Base-by-base conservation (phyloP, 352 stramenopile genomes). In the Peronospora belbahrii region DNA sequence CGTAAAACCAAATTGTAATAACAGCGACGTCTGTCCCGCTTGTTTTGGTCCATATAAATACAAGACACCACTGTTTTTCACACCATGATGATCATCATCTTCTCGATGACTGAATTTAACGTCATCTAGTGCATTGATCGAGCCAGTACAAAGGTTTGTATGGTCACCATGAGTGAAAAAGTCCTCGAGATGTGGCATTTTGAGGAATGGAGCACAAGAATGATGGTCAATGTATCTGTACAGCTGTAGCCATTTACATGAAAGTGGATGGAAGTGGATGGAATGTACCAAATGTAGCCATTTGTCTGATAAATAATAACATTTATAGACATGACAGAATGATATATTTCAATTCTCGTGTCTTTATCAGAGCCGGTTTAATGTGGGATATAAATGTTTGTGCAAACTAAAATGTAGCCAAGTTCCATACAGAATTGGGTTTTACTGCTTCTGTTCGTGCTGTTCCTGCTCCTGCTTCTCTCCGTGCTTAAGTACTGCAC, bases 401-500 rank as follows among this genome's bases (percentile, higher is more conserved):
- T n/a, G n/a, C n/a, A n/a, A n/a, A n/a, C n/a, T n/a, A n/a, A n/a
- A n/a, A n/a, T n/a, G n/a, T n/a, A n/a, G n/a, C n/a, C n/a, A 27
- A 27, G 24, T 45, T 34, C 31, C 20, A 46, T 48, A 54, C 13
- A 46, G 36, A 55, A 33, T 24, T n/a, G 6, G 18, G 13, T 50
- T 44, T 37, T 66, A 50, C 25, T 55, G 33, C 36, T 62, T 24
- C 27, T 52, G 45, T 17, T 82, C 69, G 4, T 27, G 23, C 7
- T 27, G 23, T 7, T 27, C 4, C 23, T 27, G 23, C 23, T 27
- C 6, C 37, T 32, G 22, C 54, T 86, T 86, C 34, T 78, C 65
- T 17, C 74, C 74, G 59, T 83, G 74, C 65, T 87, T 80, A 24
- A 88, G 65, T 42, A 91, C 67, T 8, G 80, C 76, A 8, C 80